These are phyloP conservation scores for Anastatica hierochuntica DNA, from an alignment of 345 rosid species.

Conservation along the genomic window DNA sequence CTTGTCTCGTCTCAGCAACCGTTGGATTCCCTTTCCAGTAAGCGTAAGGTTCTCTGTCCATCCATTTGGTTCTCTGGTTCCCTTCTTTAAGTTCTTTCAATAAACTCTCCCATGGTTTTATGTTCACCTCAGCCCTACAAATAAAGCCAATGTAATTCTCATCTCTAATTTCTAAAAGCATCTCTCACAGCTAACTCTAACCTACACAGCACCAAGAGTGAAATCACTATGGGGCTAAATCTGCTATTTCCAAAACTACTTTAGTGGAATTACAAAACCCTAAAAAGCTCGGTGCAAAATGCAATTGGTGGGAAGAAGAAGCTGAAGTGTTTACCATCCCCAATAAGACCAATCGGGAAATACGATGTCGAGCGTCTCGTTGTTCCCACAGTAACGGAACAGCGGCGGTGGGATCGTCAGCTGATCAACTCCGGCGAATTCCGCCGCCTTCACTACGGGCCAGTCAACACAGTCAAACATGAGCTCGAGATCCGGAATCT, in stretches of 20 bases:
- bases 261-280: neutral
- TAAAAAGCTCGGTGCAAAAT: no score
- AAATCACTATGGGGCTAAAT: neutral
- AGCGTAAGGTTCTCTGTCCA: conserved; percentile 59
- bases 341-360: conserved; percentile 95
- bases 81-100: conserved; percentile 44
- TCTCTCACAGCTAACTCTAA: no score
- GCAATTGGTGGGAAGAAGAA: neutral
- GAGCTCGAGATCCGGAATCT: conserved; percentile 66
- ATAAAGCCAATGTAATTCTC: conserved; percentile 1
- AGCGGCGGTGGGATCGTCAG: conserved; percentile 42
- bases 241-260: neutral
- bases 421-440: conserved; percentile 30
- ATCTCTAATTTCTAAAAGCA: neutral
- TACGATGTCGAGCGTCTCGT: conserved; percentile 44
- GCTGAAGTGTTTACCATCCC: conserved; percentile 57
- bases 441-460: conserved; percentile 40
- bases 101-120: conserved; percentile 60
- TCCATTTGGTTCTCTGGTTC: conserved; percentile 44
- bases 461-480: conserved; percentile 82
- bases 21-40: conserved; percentile 88
- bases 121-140: conserved; percentile 72
- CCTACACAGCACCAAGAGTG: neutral
- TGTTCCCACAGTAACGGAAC: conserved; percentile 66
- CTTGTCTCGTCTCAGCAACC: conserved; percentile 49